Conservation (phyloP, 768 basidiomycete species). For the Agrocybe pediades region DNA sequence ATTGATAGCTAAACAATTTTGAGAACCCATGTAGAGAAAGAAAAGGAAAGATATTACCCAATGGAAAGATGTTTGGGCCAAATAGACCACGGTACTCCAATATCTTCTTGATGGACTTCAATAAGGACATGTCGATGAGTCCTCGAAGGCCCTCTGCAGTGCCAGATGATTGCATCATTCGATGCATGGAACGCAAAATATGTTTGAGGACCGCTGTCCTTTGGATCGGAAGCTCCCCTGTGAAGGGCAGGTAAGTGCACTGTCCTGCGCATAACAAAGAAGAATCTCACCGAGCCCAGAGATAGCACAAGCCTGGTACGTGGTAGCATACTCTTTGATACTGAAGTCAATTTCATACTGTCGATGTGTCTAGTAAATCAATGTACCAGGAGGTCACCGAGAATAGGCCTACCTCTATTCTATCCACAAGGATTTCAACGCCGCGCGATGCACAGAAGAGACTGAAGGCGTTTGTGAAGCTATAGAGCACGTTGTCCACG, state of each 20-base stretch:
- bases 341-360: constrained; percentile 72
- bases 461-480: constrained; percentile 84
- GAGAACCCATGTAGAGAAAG: background rate
- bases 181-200: constrained; percentile 87
- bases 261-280: background rate
- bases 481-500: constrained; percentile 90
- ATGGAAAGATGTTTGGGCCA: constrained; percentile 82
- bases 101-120: constrained; percentile 86
- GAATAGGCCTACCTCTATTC: constrained; percentile 72
- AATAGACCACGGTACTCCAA: constrained; percentile 82
- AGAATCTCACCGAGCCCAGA: constrained; percentile 20
- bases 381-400: background rate
- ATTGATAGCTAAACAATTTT: constrained; percentile 68
- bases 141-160: constrained; percentile 93
- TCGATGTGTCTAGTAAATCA: constrained; percentile 3
- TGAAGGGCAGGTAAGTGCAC: background rate
- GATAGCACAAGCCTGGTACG: constrained; percentile 20
- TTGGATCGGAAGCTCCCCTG: constrained; percentile 74
- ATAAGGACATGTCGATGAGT: constrained; percentile 86
- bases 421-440: constrained; percentile 79
- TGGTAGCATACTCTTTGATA: constrained; percentile 53
- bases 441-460: constrained; percentile 85
- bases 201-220: constrained; percentile 87
- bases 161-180: constrained; percentile 97
- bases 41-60: constrained; percentile 52